A percentile compares a stretch with the other conserved stretches of the same genome.
Conservation (phyloP, 768 basidiomycete species). For the Pisolithus orientalis region DNA sequence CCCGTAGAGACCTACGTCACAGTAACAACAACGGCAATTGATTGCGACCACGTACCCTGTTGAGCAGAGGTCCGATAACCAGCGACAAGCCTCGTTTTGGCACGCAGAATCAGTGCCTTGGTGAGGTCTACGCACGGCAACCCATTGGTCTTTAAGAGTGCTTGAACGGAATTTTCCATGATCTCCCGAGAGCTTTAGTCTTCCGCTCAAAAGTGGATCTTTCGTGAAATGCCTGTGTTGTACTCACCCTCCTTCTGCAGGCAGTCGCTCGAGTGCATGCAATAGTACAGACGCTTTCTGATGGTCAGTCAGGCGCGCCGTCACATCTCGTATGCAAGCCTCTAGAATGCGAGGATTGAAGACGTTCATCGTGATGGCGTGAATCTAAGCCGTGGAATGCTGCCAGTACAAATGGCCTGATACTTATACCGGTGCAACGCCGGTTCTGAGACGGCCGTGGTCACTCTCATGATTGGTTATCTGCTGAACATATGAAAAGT, state of each 20-base stretch:
- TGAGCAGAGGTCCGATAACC: slow-evolving; percentile 58
- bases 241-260: slow-evolving; percentile 52
- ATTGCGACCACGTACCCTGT: slow-evolving; percentile 40
- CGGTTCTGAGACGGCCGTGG: neutral
- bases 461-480: neutral
- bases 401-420: neutral
- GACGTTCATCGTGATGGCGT: slow-evolving; percentile 39
- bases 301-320: slow-evolving; percentile 48
- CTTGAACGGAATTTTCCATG: slow-evolving; percentile 72
- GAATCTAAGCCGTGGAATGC: neutral
- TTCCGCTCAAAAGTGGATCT: slow-evolving; percentile 1
- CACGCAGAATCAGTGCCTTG: slow-evolving; percentile 59
- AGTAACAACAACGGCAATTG: neutral
- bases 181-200: slow-evolving; percentile 43
- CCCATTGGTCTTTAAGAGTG: slow-evolving; percentile 53
- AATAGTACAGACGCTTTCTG: slow-evolving; percentile 69
- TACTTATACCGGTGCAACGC: neutral
- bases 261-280: slow-evolving; percentile 79
- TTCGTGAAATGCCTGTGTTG: slow-evolving; percentile 1
- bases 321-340: slow-evolving; percentile 67
- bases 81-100: slow-evolving; percentile 56
- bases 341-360: slow-evolving; percentile 77
- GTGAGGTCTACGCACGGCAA: slow-evolving; percentile 46
- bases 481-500: neutral
- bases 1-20: neutral